Evolutionary conservation across 2,329 filamentous ascomycete species (phyloP), one percentile per base, ranked within the genome.

Genomic region (Dissoconium aciculare): DNA sequence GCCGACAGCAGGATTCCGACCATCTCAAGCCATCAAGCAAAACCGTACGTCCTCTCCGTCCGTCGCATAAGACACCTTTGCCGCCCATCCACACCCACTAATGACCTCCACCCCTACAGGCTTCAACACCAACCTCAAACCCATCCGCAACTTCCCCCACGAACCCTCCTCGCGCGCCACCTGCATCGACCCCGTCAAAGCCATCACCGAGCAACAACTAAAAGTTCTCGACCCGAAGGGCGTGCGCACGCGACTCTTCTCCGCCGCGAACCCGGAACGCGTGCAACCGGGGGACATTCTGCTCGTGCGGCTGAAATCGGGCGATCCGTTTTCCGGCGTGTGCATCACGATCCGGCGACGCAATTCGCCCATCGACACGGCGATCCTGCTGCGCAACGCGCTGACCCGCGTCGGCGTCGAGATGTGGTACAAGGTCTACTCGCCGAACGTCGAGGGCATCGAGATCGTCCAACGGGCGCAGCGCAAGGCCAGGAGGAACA

Each of bases 351-450:
- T 98, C 53, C 79, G 85, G 33, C 69, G 83, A 32, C 69, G 79
- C 5, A 40, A 50, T n/a, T 84, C 37, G 9, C 47, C 84, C 36
- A 71, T 89, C 37, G 87, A 95, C 60, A 92, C 83, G 2, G 79
- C 80, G 4, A 77, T 98, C 33, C 62, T 93, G 36, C 66, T 98
- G 37, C 71, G 89, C 34, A 87, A 87, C 47, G 75, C 91, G 52
- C 62, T 98, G 46, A 85, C 82, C 43, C 72, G 80, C 46, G 72
- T 91, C 5, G 81, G 82, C 37, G 82, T 93, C 37, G 89, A 98
- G 69, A 89, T 93, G 82, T 93, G 83, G 76, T 84, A 80, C 59
- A 98, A 98, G 66, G 67, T 95, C 36, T 95, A 89, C 64, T 81
- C 74, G 51, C 87, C 87, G 37, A 78, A 81, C 51, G 78, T 95